Evolutionary conservation across 2,329 filamentous ascomycete species (phyloP).

Genomic region (Colletotrichum tanaceti): DNA sequence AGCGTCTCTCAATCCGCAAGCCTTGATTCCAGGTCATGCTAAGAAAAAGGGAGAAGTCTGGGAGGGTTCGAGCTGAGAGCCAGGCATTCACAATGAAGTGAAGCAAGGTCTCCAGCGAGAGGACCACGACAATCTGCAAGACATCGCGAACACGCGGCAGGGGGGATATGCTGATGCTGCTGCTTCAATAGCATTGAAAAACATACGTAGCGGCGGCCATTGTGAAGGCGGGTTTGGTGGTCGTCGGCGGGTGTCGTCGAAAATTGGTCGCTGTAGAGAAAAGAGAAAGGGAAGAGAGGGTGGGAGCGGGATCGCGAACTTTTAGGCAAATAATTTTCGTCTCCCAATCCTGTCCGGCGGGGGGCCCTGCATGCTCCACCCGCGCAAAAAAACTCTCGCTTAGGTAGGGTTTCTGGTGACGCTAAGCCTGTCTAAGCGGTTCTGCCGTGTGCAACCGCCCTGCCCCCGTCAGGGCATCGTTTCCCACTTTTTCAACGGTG

Average conservation of each 20-base stretch:
- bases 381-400: slow-evolving; percentile 30
- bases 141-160: slow-evolving; percentile 62
- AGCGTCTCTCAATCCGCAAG: slow-evolving; percentile 69
- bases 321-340: slow-evolving; percentile 38
- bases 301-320: slow-evolving; percentile 16
- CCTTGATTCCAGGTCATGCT: slow-evolving; percentile 57
- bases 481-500: slow-evolving; percentile 24
- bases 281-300: neutral
- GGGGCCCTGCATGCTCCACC: slow-evolving; percentile 18
- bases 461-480: slow-evolving; percentile 27
- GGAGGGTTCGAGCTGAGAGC: slow-evolving; percentile 85
- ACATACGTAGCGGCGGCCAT: slow-evolving; percentile 67
- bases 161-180: slow-evolving; percentile 47
- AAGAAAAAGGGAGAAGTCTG: slow-evolving; percentile 67
- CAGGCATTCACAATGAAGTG: slow-evolving; percentile 55
- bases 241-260: slow-evolving; percentile 48
- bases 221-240: slow-evolving; percentile 53
- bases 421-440: neutral
- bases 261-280: slow-evolving; percentile 35
- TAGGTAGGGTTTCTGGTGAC: slow-evolving; percentile 28
- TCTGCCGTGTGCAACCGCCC: slow-evolving; percentile 23
- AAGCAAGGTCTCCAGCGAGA: slow-evolving; percentile 73
- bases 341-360: slow-evolving; percentile 18
- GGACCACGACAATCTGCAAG: slow-evolving; percentile 83
- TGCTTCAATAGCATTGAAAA: slow-evolving; percentile 30